These are phyloP conservation scores for Prunella vulgaris DNA, from an alignment of 257 asterid species.

Conservation along the genomic window DNA sequence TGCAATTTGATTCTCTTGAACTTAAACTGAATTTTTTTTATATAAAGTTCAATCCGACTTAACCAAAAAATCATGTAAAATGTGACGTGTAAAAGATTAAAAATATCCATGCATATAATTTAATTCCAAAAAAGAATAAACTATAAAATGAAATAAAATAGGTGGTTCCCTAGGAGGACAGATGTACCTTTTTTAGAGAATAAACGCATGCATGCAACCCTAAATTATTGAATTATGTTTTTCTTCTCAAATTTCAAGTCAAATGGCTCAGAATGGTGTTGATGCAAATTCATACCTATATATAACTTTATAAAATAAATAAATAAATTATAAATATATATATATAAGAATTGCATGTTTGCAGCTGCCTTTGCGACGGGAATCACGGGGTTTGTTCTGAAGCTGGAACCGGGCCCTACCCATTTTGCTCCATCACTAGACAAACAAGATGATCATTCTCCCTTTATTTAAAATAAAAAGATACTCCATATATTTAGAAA, in stretches of 20 bases:
- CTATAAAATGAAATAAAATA: not conserved
- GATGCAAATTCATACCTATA: conserved; percentile 6
- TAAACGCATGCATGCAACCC: conserved; percentile 24
- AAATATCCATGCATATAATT: not conserved
- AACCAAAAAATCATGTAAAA: not conserved
- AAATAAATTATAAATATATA: not conserved
- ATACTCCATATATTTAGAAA: too few species aligned
- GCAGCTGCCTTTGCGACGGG: conserved; percentile 81
- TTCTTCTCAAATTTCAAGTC: conserved; percentile 26
- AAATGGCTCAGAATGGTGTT: conserved; percentile 19
- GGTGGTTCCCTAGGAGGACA: not conserved
- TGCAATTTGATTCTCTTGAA: not conserved
- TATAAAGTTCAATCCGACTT: not conserved
- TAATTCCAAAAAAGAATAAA: not conserved
- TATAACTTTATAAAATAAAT: not conserved
- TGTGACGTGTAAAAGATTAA: not conserved
- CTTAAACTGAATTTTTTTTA: not conserved
- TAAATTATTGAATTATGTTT: conserved; percentile 10
- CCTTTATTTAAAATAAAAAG: not conserved
- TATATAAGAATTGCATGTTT: conserved; percentile 30
- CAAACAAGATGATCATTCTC: conserved; percentile 8
- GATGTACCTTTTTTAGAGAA: conserved; percentile 22
- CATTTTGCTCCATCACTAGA: not conserved
- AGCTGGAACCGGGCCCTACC: conserved; percentile 41
- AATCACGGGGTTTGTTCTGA: conserved; percentile 65